Percentiles rank a stretch among this genome's conserved stretches.
These are phyloP conservation scores for Neonectria coccinea DNA, from an alignment of 2,329 filamentous ascomycete species.

Conservation along the genomic window DNA sequence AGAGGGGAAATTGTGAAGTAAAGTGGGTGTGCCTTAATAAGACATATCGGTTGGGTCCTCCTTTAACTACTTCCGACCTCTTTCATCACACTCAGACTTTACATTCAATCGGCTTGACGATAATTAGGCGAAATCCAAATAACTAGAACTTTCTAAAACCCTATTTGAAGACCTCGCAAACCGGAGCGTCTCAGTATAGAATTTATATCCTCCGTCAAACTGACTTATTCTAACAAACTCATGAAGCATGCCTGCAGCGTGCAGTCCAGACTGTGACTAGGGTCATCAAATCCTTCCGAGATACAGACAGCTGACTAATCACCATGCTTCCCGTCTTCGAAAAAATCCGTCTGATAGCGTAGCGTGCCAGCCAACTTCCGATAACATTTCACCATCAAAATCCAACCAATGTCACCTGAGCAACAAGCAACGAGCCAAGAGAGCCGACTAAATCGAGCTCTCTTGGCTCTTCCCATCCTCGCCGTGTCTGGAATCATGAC, in stretches of 20 bases:
- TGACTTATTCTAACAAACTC: too few relatives aligned
- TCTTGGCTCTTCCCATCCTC: slow-evolving; percentile 39
- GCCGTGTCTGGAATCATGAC: slow-evolving; percentile 36
- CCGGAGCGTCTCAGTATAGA: too few relatives aligned
- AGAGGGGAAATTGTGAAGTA: too few relatives aligned
- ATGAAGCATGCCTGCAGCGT: too few relatives aligned
- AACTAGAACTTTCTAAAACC: too few relatives aligned
- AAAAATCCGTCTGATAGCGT: not conserved
- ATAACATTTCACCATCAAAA: not conserved
- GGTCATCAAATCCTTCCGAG: not conserved
- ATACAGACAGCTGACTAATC: not conserved
- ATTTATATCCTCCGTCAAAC: too few relatives aligned
- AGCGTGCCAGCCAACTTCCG: not conserved
- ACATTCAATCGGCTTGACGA: too few relatives aligned
- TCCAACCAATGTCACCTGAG: slow-evolving; percentile 1
- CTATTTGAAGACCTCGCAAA: too few relatives aligned
- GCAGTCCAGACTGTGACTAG: not conserved
- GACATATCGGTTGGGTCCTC: too few relatives aligned
- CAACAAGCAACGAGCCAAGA: slow-evolving; percentile 3
- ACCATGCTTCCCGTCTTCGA: not conserved
- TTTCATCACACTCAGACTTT: too few relatives aligned
- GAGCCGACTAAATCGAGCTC: slow-evolving; percentile 30
- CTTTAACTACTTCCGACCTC: too few relatives aligned
- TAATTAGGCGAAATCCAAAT: not conserved
- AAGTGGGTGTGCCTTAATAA: too few relatives aligned